Conservation (phyloP, 352 stramenopile species). For the Stephanocyclus meneghinianus region DNA sequence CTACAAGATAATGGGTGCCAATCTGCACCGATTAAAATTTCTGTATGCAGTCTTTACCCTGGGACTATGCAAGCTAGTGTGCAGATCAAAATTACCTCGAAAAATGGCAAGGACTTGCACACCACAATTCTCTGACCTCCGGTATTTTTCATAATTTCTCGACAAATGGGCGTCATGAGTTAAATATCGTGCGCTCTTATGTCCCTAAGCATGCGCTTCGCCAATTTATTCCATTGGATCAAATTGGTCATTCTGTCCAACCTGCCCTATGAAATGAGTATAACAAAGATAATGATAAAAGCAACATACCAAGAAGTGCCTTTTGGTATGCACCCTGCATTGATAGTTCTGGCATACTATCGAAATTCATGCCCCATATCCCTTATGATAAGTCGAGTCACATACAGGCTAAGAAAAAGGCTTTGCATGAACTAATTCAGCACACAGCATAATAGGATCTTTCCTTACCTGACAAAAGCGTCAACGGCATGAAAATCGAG, state of each 20-base stretch:
- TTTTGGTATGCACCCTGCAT: conserved; percentile 27
- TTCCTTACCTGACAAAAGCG: conserved; percentile 35
- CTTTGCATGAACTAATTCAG: not conserved
- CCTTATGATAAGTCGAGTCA: not conserved
- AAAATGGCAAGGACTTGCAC: too few relatives aligned
- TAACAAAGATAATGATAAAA: conserved; percentile 35
- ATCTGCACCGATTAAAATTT: too few relatives aligned
- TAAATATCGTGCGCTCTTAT: too few relatives aligned
- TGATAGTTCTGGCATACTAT: conserved; percentile 55
- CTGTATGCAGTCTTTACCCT: too few relatives aligned
- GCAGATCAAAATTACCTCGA: too few relatives aligned
- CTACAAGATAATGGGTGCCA: too few relatives aligned
- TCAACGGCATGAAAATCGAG: conserved; percentile 62
- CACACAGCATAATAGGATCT: not conserved
- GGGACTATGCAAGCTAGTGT: too few relatives aligned
- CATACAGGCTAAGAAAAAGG: not conserved
- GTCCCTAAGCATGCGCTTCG: too few relatives aligned
- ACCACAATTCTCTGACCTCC: too few relatives aligned
- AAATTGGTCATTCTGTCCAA: conserved; percentile 9
- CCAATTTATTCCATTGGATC: too few relatives aligned
- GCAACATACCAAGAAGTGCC: conserved; percentile 38
- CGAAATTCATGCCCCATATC: conserved; percentile 63
- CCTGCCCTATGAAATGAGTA: conserved; percentile 34
- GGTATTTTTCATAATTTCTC: too few relatives aligned
- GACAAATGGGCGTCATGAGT: too few relatives aligned